Evolutionary conservation across 2,329 filamentous ascomycete species (phyloP).

Genomic region (Stenocarpella maydis): DNA sequence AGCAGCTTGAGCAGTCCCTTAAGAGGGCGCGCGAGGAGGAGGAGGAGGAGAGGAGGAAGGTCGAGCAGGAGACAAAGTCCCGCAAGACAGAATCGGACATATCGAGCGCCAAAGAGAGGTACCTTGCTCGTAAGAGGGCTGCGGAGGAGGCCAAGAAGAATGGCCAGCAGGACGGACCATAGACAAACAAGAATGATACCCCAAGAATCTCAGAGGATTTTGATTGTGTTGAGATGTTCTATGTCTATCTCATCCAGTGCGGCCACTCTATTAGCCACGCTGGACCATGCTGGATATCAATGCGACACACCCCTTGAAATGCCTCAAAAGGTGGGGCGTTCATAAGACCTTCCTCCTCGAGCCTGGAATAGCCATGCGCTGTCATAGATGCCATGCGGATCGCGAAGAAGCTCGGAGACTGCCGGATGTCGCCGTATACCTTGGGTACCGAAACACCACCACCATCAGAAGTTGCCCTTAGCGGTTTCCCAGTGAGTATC

Average conservation of each 20-base stretch:
- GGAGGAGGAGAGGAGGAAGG: constrained; percentile 66
- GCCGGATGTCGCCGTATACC: neutral
- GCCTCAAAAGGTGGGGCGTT: neutral
- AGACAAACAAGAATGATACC: constrained; percentile 27
- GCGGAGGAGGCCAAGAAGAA: constrained; percentile 73
- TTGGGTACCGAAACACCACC: no score
- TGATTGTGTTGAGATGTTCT: neutral
- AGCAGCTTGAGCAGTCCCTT: constrained; percentile 76
- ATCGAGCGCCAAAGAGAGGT: constrained; percentile 80
- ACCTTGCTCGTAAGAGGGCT: constrained; percentile 78
- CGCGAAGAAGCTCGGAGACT: neutral
- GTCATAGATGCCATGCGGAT: neutral
- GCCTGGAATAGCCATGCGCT: neutral
- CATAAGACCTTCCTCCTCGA: neutral
- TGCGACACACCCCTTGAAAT: neutral
- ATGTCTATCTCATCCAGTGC: neutral
- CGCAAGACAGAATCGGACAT: constrained; percentile 81
- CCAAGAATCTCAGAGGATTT: neutral
- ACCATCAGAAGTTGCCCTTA: neutral
- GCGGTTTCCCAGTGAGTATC: no score
- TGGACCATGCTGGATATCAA: neutral
- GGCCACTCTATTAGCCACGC: neutral
- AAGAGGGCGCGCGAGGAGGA: constrained; percentile 78
- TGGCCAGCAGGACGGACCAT: constrained; percentile 42
- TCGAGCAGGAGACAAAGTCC: constrained; percentile 75